Base-by-base conservation (phyloP, 2,329 filamentous ascomycete genomes). In the Neonectria faginata region DNA sequence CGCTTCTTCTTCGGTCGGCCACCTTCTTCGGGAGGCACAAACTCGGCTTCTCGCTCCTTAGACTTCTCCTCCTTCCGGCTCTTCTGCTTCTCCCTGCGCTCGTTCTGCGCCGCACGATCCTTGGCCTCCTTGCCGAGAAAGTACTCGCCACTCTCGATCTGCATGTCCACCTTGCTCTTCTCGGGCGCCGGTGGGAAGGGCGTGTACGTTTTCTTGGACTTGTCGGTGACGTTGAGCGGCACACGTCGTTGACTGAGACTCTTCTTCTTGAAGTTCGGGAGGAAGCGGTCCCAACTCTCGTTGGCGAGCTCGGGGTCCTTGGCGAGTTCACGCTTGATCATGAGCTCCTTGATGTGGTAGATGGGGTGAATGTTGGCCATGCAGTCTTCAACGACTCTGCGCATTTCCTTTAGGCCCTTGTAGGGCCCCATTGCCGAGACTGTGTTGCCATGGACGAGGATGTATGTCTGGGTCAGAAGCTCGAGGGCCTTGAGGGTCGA, bases 321-420 rank as follows among this genome's bases (percentile, higher is more conserved):
- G 62, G 91, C 92, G 20, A 97, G 85, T 80, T 97, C 94, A 18
- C 92, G 89, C 82, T 96, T 97, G 78, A 97, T 96, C 93, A 97
- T 96, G 70, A 96, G 85, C 78, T 94, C 91, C 70, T 82, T 84
- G 76, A 86, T 84, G 70, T 86, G 80, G 76, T 99, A 98, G 81
- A 99, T 97, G 70, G 97, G 93, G 81, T 99, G 96, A 61, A 97
- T 89, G 77, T 99, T 99, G 75, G 88, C 88, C 96, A 99, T 98
- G 82, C 94, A 97, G 79, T 98, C 95, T 79, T 97, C 92, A 41
- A 98, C 88, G 20, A 97, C 89, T 57, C 94, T 87, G 51, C 96
- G 89, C 31, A 97, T 89, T 75, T 97, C 95, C 81, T 98, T 98
- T 51, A 99, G 81, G 2, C 93, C 94, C 80, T 97, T 97, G 83